A percentile compares a stretch with the other conserved stretches of the same genome.
Evolutionary conservation across 495 filamentous ascomycete species (phyloP).

Genomic region (Cercophora newfieldiana): DNA sequence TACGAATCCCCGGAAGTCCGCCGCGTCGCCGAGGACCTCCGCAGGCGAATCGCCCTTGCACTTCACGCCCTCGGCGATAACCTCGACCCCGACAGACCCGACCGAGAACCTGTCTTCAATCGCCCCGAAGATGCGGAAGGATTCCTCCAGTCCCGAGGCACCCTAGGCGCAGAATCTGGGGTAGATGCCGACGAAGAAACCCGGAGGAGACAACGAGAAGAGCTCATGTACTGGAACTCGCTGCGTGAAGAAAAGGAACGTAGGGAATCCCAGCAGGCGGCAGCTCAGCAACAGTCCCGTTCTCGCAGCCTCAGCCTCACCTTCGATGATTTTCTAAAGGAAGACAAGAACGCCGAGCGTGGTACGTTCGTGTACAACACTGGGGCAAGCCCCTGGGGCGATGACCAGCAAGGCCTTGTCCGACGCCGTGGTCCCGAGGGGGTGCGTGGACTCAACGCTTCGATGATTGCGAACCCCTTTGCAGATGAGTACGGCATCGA

Average conservation of each 20-base stretch:
- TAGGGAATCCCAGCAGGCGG: conserved; percentile 20
- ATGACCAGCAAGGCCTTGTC: conserved; percentile 40
- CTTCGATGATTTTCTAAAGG: conserved; percentile 57
- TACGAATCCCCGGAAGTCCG: conserved; percentile 83
- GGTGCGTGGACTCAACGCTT: conserved; percentile 50
- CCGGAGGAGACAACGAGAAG: conserved; percentile 66
- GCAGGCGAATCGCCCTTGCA: conserved; percentile 75
- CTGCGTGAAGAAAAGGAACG: conserved; percentile 36
- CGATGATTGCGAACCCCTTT: conserved; percentile 60
- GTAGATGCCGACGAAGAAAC: conserved; percentile 69
- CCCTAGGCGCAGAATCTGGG: too few species aligned
- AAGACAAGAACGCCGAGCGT: conserved; percentile 43
- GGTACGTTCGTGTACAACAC: conserved; percentile 55
- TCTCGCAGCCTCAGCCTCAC: conserved; percentile 39
- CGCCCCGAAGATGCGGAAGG: conserved; percentile 60
- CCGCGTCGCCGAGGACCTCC: conserved; percentile 71
- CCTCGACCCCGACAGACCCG: conserved; percentile 57
- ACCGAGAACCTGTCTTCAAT: conserved; percentile 51
- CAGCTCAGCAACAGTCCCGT: not conserved
- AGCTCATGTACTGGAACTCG: conserved; percentile 69
- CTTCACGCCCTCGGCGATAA: conserved; percentile 77
- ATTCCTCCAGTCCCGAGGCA: conserved; percentile 49
- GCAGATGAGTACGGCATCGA: conserved; percentile 57
- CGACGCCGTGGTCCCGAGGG: conserved; percentile 50
- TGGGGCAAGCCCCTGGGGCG: conserved; percentile 37